Percentiles rank a stretch among this genome's conserved stretches.
phyloP scores from a whole-genome alignment of 2,329 filamentous ascomycete genomes.

The Diaporthe citri region DNA sequence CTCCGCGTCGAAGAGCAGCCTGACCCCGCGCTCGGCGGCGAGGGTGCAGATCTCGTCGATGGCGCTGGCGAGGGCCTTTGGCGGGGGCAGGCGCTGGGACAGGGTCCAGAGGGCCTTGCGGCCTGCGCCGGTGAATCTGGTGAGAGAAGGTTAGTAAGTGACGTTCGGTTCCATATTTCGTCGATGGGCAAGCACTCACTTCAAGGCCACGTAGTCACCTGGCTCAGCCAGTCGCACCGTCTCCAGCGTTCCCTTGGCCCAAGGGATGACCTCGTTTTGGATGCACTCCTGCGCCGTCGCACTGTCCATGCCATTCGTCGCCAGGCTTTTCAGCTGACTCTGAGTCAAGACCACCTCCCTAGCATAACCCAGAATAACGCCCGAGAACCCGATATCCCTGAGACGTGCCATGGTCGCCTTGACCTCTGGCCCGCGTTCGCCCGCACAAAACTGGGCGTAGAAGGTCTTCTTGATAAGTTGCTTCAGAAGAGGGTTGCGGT shows the following conservation, averaged over 20 bases:
- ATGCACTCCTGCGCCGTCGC: conserved; percentile 63
- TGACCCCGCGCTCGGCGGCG: conserved; percentile 76
- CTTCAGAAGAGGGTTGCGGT: conserved; percentile 79
- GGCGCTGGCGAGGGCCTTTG: conserved; percentile 73
- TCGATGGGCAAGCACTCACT: conserved; percentile 53
- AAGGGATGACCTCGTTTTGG: conserved; percentile 74
- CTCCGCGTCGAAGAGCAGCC: conserved; percentile 88
- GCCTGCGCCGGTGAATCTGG: conserved; percentile 83
- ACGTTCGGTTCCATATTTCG: background rate
- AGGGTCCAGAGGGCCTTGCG: conserved; percentile 77
- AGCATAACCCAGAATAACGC: conserved; percentile 88
- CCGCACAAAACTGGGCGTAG: conserved; percentile 92
- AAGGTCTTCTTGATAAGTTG: conserved; percentile 83
- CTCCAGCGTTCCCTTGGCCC: conserved; percentile 80
- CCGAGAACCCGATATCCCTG: conserved; percentile 82
- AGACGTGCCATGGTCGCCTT: conserved; percentile 72
- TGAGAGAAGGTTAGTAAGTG: background rate
- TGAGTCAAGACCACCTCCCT: conserved; percentile 81
- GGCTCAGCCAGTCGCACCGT: conserved; percentile 80
- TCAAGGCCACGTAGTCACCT: conserved; percentile 75
- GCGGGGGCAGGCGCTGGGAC: conserved; percentile 71
- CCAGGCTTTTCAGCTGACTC: conserved; percentile 60
- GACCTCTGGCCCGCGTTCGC: conserved; percentile 79
- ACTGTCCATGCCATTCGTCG: conserved; percentile 56
- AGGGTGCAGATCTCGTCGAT: conserved; percentile 82